Base-by-base conservation (phyloP, 208 protist genomes). In the Phytomonas francai region DNA sequence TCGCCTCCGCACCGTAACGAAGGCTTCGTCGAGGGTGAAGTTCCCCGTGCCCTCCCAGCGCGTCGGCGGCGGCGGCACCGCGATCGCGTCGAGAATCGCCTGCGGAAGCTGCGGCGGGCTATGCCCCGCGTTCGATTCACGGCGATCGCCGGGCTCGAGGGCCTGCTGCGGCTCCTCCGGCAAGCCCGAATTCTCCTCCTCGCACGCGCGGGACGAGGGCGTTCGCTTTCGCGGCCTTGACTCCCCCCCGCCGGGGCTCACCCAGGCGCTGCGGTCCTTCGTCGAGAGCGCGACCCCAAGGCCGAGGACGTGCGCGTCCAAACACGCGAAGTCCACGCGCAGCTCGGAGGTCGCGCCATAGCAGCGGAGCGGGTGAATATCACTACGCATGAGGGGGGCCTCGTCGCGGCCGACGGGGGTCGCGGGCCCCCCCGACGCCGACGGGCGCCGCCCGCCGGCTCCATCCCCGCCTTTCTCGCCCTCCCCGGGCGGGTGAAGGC, bases 291-390 rank as follows among this genome's bases (percentile, higher is more conserved):
- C 71, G 51, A 92, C 72, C 5, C 87, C 87, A 16, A 22, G 19
- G 4, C n/a, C 75, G 9, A 86, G 61, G 63, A 92, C 79, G 22
- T 65, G 54, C 5, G 68, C 73, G 30, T 57, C 32, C 12, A 85
- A 73, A 68, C 87, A 89, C 27, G 89, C 77, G 11, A 92, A 73
- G 61, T 92, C 87, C 30, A 89, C 76, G 49, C 87, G 83, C 22
- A 39, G 78, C 62, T 87, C 78, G 16, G 80, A 51, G 28, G 77
- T 71, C 33, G 71, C 68, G 0, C 81, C 77, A 58, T 82, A 84
- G 73, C 78, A 76, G 22, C 81, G 73, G 9, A 88, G 66, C 8
- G 73, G 68, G 16, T 60, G 72, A 3, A 70, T 25, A 42, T 34
- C 54, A 12, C 16, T 39, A 49, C 61, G 61, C n/a, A 51, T 63